These are phyloP conservation scores for Moricandia moricandioides DNA, from an alignment of 345 rosid genomes.

Conservation along the genomic window DNA sequence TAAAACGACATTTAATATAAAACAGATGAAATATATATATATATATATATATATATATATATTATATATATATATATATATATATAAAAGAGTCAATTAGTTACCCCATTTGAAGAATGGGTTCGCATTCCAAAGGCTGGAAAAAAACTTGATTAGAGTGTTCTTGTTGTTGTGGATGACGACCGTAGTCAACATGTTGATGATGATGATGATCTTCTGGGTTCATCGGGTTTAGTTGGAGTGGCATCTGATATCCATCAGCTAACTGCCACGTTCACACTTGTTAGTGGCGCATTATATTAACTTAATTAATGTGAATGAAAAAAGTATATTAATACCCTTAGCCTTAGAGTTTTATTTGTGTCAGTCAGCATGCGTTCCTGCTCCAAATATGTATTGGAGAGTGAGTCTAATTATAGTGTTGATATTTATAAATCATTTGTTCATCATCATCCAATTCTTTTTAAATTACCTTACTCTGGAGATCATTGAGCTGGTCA, in stretches of 20 bases:
- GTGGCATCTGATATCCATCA: conserved; percentile 82
- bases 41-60: too few relatives aligned
- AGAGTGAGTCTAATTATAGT: neutral
- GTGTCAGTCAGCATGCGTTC: conserved; percentile 75
- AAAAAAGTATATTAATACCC: conserved; percentile 43
- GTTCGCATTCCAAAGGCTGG: conserved; percentile 83
- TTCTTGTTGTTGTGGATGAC: conserved; percentile 48
- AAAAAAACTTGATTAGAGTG: conserved; percentile 63
- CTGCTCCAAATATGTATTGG: conserved; percentile 38
- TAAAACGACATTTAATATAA: too few relatives aligned
- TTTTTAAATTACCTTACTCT: conserved; percentile 55
- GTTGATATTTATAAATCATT: neutral
- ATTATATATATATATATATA: too few relatives aligned
- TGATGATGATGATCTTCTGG: conserved; percentile 55
- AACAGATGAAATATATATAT: too few relatives aligned
- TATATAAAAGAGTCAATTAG: neutral
- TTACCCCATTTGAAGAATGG: conserved; percentile 91
- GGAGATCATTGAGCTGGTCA: conserved; percentile 92
- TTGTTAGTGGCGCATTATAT: neutral
- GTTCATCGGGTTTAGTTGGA: conserved; percentile 56
- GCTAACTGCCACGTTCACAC: conserved; percentile 51
- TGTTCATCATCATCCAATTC: neutral
- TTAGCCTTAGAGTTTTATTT: conserved; percentile 71
- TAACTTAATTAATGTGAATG: neutral
- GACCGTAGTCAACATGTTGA: conserved; percentile 43